These are phyloP conservation scores for Lactifluus hygrophoroides DNA, from an alignment of 768 basidiomycete species.

Conservation along the genomic window DNA sequence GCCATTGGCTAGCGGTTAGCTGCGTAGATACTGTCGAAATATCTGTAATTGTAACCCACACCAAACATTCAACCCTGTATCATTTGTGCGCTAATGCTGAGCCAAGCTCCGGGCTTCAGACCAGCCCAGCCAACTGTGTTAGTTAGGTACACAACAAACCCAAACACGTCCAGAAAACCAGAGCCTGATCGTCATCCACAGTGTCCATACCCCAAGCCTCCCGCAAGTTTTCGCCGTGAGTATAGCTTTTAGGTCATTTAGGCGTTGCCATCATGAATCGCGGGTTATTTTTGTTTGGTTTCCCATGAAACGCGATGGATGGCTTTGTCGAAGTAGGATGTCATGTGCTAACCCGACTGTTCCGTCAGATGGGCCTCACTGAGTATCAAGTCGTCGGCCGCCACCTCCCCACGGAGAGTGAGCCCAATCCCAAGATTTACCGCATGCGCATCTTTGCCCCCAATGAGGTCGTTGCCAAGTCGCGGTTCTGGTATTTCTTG, in stretches of 20 bases:
- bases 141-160: constrained; percentile 13
- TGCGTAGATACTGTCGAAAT: background rate
- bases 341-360: background rate
- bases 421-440: constrained; percentile 96
- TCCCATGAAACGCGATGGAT: constrained; percentile 2
- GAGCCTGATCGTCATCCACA: constrained; percentile 24
- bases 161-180: constrained; percentile 8
- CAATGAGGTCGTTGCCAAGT: constrained; percentile 98
- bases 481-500: constrained; percentile 99
- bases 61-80: background rate
- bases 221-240: constrained; percentile 26
- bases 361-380: constrained; percentile 58
- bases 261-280: background rate
- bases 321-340: constrained; percentile 4
- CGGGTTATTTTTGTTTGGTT: background rate
- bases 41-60: background rate
- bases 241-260: background rate
- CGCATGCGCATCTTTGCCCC: constrained; percentile 99
- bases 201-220: constrained; percentile 22
- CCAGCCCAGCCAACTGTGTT: background rate
- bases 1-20: constrained; percentile 15
- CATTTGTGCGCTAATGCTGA: background rate
- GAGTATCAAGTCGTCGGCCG: constrained; percentile 98
- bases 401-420: constrained; percentile 88
- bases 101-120: background rate